Evolutionary conservation across 495 filamentous ascomycete species (phyloP).

Genomic region (Zalerion maritima): DNA sequence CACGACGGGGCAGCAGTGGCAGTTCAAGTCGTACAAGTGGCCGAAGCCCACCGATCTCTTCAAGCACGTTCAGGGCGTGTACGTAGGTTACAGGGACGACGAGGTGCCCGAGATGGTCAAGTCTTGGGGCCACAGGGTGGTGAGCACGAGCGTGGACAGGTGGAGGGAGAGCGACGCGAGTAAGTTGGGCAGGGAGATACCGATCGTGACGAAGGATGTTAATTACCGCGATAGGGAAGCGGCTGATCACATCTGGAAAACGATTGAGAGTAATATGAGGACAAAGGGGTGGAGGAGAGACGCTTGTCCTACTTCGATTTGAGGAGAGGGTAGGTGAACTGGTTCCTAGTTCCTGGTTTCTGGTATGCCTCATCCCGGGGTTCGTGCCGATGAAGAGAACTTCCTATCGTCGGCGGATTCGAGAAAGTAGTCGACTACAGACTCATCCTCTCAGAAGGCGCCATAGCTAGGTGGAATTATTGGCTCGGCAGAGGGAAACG

Average conservation of each 20-base stretch:
- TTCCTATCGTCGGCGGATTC: no score
- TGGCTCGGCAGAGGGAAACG: no score
- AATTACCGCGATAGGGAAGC: conserved; percentile 92
- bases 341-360: no score
- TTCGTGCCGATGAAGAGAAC: not conserved
- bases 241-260: conserved; percentile 84
- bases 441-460: no score
- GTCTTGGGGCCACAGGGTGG: conserved; percentile 72
- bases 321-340: conserved; percentile 3
- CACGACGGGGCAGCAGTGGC: conserved; percentile 95
- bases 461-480: no score
- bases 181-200: no score
- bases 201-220: no score
- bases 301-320: conserved; percentile 37
- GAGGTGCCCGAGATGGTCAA: conserved; percentile 58
- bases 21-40: conserved; percentile 98
- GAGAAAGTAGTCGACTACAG: no score
- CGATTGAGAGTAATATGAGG: conserved; percentile 79
- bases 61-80: conserved; percentile 69
- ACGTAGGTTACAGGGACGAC: conserved; percentile 86
- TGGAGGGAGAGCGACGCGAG: conserved; percentile 52
- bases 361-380: no score
- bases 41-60: conserved; percentile 79
- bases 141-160: conserved; percentile 61
- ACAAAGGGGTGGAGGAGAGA: conserved; percentile 68